Conservation (phyloP, 129 eudicot genomes). For the Calendula officinalis region DNA sequence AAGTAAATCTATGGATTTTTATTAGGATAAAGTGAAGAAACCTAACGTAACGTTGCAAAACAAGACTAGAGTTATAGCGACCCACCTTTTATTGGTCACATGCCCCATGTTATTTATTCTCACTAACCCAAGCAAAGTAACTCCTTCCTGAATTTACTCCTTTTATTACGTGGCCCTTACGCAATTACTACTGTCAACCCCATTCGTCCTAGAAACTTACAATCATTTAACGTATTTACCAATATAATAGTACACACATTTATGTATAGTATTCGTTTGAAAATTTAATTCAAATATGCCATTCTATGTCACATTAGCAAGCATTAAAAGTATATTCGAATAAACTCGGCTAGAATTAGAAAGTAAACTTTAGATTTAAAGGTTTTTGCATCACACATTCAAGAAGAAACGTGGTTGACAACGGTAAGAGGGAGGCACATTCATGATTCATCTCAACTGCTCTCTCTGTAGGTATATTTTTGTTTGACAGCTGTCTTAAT, state of each 20-base stretch:
- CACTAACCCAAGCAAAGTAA: constrained; percentile 24
- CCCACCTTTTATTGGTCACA: constrained; percentile 14
- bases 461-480: constrained; percentile 5
- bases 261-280: not conserved
- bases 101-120: constrained; percentile 19
- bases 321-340: not conserved
- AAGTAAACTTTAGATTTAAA: no score
- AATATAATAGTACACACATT: not conserved
- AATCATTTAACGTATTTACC: not conserved
- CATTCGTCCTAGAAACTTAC: constrained; percentile 7
- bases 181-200: constrained; percentile 5
- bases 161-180: constrained; percentile 21
- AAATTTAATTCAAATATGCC: not conserved
- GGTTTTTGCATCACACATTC: not conserved
- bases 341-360: no score
- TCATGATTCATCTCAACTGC: constrained; percentile 24
- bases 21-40: not conserved
- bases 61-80: not conserved
- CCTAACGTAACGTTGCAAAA: constrained; percentile 12
- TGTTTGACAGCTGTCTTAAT: constrained; percentile 25
- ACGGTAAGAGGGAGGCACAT: constrained; percentile 21
- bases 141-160: constrained; percentile 1
- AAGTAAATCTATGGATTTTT: no score
- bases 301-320: not conserved
- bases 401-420: constrained; percentile 16